Evolutionary conservation across 805 yeast genomes (phyloP).

Genomic region (Saccharomycopsis oosterbeekiorum): DNA sequence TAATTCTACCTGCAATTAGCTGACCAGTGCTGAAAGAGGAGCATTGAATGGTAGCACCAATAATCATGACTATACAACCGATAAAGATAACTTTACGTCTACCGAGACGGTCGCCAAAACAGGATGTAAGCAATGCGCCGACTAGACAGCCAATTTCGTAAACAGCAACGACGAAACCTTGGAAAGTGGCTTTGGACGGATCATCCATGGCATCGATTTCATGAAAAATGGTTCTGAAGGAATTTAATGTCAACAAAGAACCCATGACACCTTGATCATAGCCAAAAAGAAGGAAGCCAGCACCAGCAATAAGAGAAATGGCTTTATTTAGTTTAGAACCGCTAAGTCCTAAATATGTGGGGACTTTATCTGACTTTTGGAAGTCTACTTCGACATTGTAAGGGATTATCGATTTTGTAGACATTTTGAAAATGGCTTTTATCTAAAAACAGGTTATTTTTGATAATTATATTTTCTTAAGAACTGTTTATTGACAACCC

Average conservation of each 20-base stretch:
- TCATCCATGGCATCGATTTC: slow-evolving; percentile 19
- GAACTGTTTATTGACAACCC: too few species aligned
- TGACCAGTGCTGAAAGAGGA: slow-evolving; percentile 35
- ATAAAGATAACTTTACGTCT: slow-evolving; percentile 49
- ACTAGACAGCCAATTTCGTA: slow-evolving; percentile 62
- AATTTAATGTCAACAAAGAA: slow-evolving; percentile 46
- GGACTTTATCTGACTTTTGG: neutral
- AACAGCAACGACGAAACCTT: slow-evolving; percentile 34
- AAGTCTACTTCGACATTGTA: neutral
- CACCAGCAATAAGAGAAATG: slow-evolving; percentile 12
- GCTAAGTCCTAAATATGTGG: slow-evolving; percentile 7
- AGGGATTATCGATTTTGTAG: neutral
- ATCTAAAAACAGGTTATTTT: neutral
- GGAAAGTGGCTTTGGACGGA: slow-evolving; percentile 52
- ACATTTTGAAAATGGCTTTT: neutral
- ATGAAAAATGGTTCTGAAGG: slow-evolving; percentile 44
- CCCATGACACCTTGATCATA: slow-evolving; percentile 72
- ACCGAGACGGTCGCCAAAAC: slow-evolving; percentile 50
- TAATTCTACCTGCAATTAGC: slow-evolving; percentile 49
- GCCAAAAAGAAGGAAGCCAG: slow-evolving; percentile 33
- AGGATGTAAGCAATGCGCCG: slow-evolving; percentile 52
- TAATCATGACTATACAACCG: slow-evolving; percentile 44
- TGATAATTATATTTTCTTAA: too few species aligned
- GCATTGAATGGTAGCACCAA: slow-evolving; percentile 49
- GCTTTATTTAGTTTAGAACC: slow-evolving; percentile 10